Conservation (phyloP, 768 basidiomycete genomes). For the Russula vinacea region DNA sequence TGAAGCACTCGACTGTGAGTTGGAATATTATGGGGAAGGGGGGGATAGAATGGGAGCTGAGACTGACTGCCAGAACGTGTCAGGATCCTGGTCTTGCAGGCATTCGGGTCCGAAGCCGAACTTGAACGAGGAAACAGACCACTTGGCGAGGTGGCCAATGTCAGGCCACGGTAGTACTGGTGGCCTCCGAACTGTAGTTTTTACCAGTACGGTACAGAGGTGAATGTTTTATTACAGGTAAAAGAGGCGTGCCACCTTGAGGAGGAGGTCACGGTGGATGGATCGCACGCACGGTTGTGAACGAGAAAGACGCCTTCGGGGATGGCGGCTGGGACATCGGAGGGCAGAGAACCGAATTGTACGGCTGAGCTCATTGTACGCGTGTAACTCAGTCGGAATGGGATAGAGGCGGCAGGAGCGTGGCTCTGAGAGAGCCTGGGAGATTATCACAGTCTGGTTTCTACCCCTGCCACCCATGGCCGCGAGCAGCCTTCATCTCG, state of each 20-base stretch:
- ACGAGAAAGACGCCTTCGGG: conserved; percentile 42
- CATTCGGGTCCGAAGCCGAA: conserved; percentile 96
- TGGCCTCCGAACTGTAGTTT: conserved; percentile 40
- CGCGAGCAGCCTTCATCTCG: conserved; percentile 35
- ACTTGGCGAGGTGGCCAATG: conserved; percentile 84
- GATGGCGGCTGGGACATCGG: conserved; percentile 7
- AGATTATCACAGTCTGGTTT: background rate
- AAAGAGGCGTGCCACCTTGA: too few relatives aligned
- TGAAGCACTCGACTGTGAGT: conserved; percentile 33
- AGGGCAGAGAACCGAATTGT: background rate
- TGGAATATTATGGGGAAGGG: too few relatives aligned
- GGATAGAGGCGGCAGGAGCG: too few relatives aligned
- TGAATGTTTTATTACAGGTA: background rate
- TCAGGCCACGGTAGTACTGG: conserved; percentile 70
- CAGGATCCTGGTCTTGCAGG: conserved; percentile 78
- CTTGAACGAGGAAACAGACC: conserved; percentile 96
- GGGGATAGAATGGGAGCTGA: too few relatives aligned
- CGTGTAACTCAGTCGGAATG: too few relatives aligned
- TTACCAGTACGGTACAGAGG: too few relatives aligned
- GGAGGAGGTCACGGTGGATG: too few relatives aligned
- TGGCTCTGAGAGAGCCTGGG: too few relatives aligned
- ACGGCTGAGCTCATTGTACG: conserved; percentile 18
- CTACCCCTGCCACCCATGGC: background rate
- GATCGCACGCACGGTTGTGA: conserved; percentile 38
- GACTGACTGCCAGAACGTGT: conserved; percentile 99